phyloP scores from a whole-genome alignment of 1,284 basidiomycete species.

The Pseudozyma sp. region DNA sequence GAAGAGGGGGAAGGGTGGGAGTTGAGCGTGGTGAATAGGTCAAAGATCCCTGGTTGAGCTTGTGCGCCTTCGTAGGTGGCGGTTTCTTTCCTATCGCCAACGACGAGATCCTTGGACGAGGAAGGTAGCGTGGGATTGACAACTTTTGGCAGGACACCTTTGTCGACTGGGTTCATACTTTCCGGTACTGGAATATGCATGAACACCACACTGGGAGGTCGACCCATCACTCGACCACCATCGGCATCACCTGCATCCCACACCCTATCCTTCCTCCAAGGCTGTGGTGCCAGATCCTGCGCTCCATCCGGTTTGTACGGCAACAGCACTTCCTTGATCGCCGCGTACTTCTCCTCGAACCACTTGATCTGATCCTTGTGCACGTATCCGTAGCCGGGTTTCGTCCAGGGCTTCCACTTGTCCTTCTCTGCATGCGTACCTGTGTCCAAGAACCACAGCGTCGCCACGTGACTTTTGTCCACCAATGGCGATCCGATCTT shows the following conservation, averaged over 20 bases:
- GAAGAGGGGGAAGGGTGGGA: neutral
- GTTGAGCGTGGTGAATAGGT: conserved; percentile 38
- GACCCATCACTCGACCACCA: conserved; percentile 12
- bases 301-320: conserved; percentile 56
- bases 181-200: conserved; percentile 68
- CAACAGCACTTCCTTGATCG: conserved; percentile 20
- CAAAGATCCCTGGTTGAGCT: conserved; percentile 60
- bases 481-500: conserved; percentile 31
- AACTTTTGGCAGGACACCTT: neutral
- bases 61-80: conserved; percentile 48
- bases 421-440: conserved; percentile 71
- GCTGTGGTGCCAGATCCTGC: conserved; percentile 32
- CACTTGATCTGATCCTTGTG: conserved; percentile 61
- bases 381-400: conserved; percentile 57
- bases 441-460: conserved; percentile 92
- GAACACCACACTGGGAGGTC: conserved; percentile 61
- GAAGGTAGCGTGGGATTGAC: conserved; percentile 8
- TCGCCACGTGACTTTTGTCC: conserved; percentile 81
- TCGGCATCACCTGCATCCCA: conserved; percentile 42
- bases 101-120: conserved; percentile 13
- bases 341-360: conserved; percentile 38
- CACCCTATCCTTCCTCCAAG: conserved; percentile 12
- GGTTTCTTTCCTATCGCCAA: conserved; percentile 52
- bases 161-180: conserved; percentile 47
- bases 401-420: conserved; percentile 47